phyloP scores from a whole-genome alignment of 768 basidiomycete genomes.

The Russula earlei region DNA sequence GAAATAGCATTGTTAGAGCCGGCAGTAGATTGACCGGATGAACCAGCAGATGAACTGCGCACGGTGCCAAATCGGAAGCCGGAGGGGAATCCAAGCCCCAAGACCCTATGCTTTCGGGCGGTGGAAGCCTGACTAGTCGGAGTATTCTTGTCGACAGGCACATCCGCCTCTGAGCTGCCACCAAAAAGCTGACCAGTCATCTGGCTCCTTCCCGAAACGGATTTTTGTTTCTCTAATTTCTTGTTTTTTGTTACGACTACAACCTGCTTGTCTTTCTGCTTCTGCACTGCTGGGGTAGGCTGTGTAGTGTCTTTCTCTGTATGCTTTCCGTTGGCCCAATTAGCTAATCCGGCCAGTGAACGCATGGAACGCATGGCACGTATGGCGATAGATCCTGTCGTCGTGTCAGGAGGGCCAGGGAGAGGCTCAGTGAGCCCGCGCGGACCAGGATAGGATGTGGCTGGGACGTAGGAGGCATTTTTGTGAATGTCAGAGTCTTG shows the following conservation, averaged over 20 bases:
- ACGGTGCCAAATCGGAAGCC: conserved; percentile 31
- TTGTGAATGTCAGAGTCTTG: conserved; percentile 4
- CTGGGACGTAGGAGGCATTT: not conserved
- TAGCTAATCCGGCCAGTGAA: conserved; percentile 60
- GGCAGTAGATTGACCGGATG: conserved; percentile 28
- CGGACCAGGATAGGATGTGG: conserved; percentile 6
- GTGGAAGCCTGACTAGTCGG: not conserved
- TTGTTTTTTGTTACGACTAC: conserved; percentile 28
- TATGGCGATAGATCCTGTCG: conserved; percentile 58
- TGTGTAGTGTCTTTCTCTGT: conserved; percentile 26
- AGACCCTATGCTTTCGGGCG: conserved; percentile 40
- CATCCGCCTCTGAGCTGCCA: conserved; percentile 63
- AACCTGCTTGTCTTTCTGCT: conserved; percentile 28
- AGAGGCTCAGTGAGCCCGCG: conserved; percentile 15
- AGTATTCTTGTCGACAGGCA: conserved; percentile 30
- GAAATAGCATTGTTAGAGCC: conserved; percentile 10
- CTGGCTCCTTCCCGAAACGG: conserved; percentile 25
- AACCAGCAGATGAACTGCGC: conserved; percentile 14
- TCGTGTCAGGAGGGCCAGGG: conserved; percentile 8
- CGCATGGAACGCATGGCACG: conserved; percentile 72
- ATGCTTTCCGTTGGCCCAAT: conserved; percentile 54
- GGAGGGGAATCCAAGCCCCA: conserved; percentile 55
- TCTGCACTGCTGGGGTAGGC: conserved; percentile 24
- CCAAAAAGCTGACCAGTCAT: conserved; percentile 37
- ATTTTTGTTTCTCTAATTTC: conserved; percentile 20